Evolutionary conservation across 495 filamentous ascomycete genomes (phyloP), one percentile per base, ranked within the genome.

Genomic region (Venustampulla echinocandica): DNA sequence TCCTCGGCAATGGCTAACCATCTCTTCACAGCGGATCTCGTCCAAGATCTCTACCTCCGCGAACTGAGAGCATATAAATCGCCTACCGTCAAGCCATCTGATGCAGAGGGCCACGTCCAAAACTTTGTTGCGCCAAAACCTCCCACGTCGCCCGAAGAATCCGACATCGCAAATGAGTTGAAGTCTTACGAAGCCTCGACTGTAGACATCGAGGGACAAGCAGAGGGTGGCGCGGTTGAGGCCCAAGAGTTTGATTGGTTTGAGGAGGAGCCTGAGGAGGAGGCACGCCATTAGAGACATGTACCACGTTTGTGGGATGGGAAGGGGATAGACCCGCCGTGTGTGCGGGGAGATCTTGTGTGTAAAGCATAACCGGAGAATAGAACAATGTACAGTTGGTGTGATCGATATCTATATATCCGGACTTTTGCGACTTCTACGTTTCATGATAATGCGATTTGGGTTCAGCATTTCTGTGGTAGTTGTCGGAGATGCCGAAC

Each of bases 31-130:
- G 93, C 82, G 71, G 92, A 99, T 69, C 75, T 92, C 53, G 83
- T 99, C 55, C 92, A 95, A 70, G 90, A 96, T 54, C 79, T 99
- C 58, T 99, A 97, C 77, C 82, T 99, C 57, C 79, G 79, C 56
- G 90, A 96, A 66, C 80, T 99, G 57, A 89, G 86, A 66, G 75
- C 78, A 67, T 96, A 90, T 81, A 99, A 96, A 75, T 74, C 85
- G 28, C 69, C 82, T 17, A 74, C 82, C 41, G 58, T 89, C 71
- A 96, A 96, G 71, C 70, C 88, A 41, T 74, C 75, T 49, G 93
- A 96, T 64, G 73, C 88, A 60, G 86, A 89, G 45, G 89, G 84
- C 60, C 84, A 93, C 57, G 92, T 97, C 57, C 86, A 89, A 64
- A 87, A 81, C 64, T 99, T 95, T 78, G 59, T 55, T 52, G 62